Evolutionary conservation across 2,329 filamentous ascomycete genomes (phyloP), one percentile per base, ranked within the genome.

Genomic region (Leptographium galeiforme): DNA sequence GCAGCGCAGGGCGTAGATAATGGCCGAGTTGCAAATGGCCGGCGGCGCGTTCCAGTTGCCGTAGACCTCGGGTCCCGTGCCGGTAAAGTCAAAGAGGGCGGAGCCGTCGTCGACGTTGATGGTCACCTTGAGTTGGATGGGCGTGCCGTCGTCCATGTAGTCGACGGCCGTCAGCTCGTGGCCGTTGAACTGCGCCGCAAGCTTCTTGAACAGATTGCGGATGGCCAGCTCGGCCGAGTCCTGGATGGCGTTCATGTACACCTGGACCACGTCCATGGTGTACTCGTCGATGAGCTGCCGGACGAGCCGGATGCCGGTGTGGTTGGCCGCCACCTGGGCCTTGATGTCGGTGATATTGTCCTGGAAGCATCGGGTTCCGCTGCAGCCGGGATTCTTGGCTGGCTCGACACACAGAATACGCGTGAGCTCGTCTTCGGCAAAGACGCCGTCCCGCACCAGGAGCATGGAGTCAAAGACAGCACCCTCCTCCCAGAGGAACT

Each of bases 211-310:
- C 3, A 90, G 71, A 51, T 78, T 78, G 12, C 85, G 77, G 0
- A 93, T 87, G 16, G 81, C 82, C 1, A 79, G 70, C 60, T 88
- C 86, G 0, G 87, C 87, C 40, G 87, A 89, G 45, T 78, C 74
- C 63, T 90, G 86, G 53, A 91, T 90, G 45, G 76, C 82, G 49
- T 76, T 72, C 87, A 91, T 89, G 65, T 89, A 89, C 60, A n/a
- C 6, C n/a, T 50, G 36, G 14, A 55, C 53, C 0, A 61, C 62
- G 1, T 54, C 56, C 16, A 57, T 52, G 2, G 47, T 79, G 58
- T 87, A 90, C 60, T 90, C 86, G 14, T 79, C 74, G 57, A 89
- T 87, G 1, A 90, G 70, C 0, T 77, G 73, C 39, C 74, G 76
- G 57, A 90, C 89, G 18, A 89, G 70, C 44, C 78, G 79, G 61